A percentile compares a stretch with the other conserved stretches of the same genome.
phyloP scores from a whole-genome alignment of 78 protist genomes.

The Dictyostelium discoideum region DNA sequence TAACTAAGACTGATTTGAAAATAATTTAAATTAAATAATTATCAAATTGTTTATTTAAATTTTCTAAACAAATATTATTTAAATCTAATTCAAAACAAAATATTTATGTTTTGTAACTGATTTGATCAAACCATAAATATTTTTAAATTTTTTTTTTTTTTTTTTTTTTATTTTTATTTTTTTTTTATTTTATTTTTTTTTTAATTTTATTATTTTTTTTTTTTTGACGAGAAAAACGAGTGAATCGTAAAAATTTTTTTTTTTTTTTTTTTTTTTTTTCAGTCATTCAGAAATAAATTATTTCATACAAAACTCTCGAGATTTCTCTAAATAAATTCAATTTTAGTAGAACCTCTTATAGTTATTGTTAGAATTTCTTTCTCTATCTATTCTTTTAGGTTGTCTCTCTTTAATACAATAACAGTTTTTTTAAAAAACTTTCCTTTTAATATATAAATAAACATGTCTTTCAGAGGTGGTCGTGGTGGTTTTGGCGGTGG shows the following conservation, averaged over 20 bases:
- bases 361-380: constrained; percentile 34
- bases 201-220: constrained; percentile 7
- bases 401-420: neutral
- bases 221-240: neutral
- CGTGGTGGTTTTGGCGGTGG: constrained; percentile 34
- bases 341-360: neutral
- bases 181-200: neutral
- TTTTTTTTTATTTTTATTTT: neutral
- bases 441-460: neutral
- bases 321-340: neutral
- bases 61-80: no score
- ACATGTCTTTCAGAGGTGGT: constrained; percentile 9
- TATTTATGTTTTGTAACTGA: no score
- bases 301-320: constrained; percentile 5
- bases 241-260: neutral
- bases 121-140: neutral
- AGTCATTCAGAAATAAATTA: neutral
- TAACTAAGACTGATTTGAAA: no score
- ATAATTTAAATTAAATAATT: no score
- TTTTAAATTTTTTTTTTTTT: no score
- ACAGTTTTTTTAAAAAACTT: neutral
- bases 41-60: no score
- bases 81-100: no score
- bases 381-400: neutral
- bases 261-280: constrained; percentile 8